phyloP scores from a whole-genome alignment of 2,329 filamentous ascomycete genomes.

The Aphanoascus verrucosus region DNA sequence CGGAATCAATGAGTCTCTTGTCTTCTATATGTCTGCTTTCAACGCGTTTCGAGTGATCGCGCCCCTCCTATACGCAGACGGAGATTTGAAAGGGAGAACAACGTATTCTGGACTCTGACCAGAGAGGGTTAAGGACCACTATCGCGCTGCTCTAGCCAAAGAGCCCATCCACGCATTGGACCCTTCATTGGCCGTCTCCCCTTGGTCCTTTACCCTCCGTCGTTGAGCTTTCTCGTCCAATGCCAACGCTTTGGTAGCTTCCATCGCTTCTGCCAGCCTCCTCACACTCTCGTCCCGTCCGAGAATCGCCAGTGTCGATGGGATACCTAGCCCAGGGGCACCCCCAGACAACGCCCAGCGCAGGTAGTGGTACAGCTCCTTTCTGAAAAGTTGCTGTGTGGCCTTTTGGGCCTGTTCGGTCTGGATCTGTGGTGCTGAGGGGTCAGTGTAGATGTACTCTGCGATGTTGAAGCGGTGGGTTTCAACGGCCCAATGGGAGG shows the following conservation, averaged over 20 bases:
- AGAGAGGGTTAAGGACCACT: background rate
- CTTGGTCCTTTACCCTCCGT: background rate
- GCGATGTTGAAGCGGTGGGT: slow-evolving; percentile 33
- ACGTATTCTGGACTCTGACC: too few species aligned
- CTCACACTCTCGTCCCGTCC: slow-evolving; percentile 43
- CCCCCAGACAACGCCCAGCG: slow-evolving; percentile 47
- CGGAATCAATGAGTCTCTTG: background rate
- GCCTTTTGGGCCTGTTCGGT: slow-evolving; percentile 21
- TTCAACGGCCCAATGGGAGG: slow-evolving; percentile 31
- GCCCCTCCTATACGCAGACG: too few species aligned
- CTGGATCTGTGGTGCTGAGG: slow-evolving; percentile 21
- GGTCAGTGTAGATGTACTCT: slow-evolving; percentile 19
- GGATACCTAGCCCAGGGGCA: slow-evolving; percentile 43
- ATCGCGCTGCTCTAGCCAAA: slow-evolving; percentile 9
- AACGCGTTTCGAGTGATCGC: too few species aligned
- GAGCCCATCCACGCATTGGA: slow-evolving; percentile 15
- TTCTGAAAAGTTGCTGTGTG: slow-evolving; percentile 32
- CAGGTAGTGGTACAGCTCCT: slow-evolving; percentile 45
- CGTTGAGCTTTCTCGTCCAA: slow-evolving; percentile 17
- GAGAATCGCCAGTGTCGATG: slow-evolving; percentile 45
- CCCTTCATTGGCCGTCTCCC: background rate
- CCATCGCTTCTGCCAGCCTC: slow-evolving; percentile 35
- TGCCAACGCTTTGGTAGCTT: slow-evolving; percentile 21
- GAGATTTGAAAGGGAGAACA: too few species aligned
- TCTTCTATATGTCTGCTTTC: too few species aligned